phyloP scores from a whole-genome alignment of 2,329 filamentous ascomycete species.

The Dothideomycetes sp. region DNA sequence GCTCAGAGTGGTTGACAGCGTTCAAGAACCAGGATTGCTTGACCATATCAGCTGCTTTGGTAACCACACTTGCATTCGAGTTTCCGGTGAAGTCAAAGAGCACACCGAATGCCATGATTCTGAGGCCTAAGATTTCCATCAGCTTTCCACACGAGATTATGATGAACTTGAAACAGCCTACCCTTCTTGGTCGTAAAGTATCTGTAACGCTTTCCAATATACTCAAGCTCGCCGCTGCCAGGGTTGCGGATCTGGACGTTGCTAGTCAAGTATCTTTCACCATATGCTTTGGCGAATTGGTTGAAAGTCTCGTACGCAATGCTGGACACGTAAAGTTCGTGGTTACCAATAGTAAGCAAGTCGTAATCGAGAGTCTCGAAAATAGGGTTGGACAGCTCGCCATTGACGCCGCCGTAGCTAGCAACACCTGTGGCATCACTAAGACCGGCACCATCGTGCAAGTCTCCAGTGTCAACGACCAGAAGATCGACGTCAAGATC shows the following conservation, averaged over 20 bases:
- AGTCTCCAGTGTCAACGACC: slow-evolving; percentile 53
- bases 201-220: slow-evolving; percentile 39
- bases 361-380: slow-evolving; percentile 47
- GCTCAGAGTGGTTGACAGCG: slow-evolving; percentile 44
- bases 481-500: slow-evolving; percentile 51
- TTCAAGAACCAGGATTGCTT: slow-evolving; percentile 52
- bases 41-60: slow-evolving; percentile 43
- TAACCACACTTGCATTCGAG: slow-evolving; percentile 53
- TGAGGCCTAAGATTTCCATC: slow-evolving; percentile 25
- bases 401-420: slow-evolving; percentile 37
- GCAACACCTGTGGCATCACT: slow-evolving; percentile 45
- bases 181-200: slow-evolving; percentile 43
- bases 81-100: slow-evolving; percentile 46
- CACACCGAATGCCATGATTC: slow-evolving; percentile 46
- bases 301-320: slow-evolving; percentile 54
- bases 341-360: slow-evolving; percentile 50
- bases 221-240: slow-evolving; percentile 34
- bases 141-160: not conserved
- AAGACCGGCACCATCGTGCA: slow-evolving; percentile 58
- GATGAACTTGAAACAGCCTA: not conserved
- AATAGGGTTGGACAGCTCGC: slow-evolving; percentile 44
- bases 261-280: slow-evolving; percentile 45
- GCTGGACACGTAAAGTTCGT: slow-evolving; percentile 55
- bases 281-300: slow-evolving; percentile 50
- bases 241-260: slow-evolving; percentile 44